Conservation (phyloP, 495 filamentous ascomycete species). For the Penicillium bialowiezense region DNA sequence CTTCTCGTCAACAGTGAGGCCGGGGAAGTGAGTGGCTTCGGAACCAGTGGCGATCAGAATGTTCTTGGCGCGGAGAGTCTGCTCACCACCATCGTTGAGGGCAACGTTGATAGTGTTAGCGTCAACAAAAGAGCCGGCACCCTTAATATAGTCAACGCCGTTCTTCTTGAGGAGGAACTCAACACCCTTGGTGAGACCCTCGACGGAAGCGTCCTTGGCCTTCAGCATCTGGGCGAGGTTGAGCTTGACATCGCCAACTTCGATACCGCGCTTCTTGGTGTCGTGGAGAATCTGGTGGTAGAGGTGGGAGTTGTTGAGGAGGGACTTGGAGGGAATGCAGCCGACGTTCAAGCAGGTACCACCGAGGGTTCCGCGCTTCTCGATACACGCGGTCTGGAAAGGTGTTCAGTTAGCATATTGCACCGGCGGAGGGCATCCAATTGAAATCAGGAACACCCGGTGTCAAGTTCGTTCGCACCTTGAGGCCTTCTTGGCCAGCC, state of each 20-base stretch:
- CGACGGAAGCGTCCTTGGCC: slow-evolving; percentile 90
- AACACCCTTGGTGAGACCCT: slow-evolving; percentile 90
- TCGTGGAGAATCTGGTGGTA: slow-evolving; percentile 98
- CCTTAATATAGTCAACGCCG: slow-evolving; percentile 93
- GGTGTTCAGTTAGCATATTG: slow-evolving; percentile 12
- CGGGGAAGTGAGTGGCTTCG: slow-evolving; percentile 94
- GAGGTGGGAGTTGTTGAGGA: slow-evolving; percentile 98
- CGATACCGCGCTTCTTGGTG: slow-evolving; percentile 94
- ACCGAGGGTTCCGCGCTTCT: slow-evolving; percentile 93
- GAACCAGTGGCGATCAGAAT: slow-evolving; percentile 95
- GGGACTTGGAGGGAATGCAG: slow-evolving; percentile 98
- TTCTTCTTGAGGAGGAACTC: slow-evolving; percentile 99
- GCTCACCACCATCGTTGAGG: slow-evolving; percentile 85
- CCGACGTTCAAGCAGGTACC: slow-evolving; percentile 98
- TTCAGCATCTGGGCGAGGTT: slow-evolving; percentile 96
- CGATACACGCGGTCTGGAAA: slow-evolving; percentile 86
- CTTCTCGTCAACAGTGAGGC: slow-evolving; percentile 94
- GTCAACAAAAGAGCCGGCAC: slow-evolving; percentile 79
- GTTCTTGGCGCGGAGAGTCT: slow-evolving; percentile 83
- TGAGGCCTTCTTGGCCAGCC: slow-evolving; percentile 94
- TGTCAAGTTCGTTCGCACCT: slow-evolving; percentile 54
- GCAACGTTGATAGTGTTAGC: slow-evolving; percentile 91
- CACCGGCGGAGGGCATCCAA: not conserved
- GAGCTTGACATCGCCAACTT: slow-evolving; percentile 93
- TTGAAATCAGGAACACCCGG: not conserved